Evolutionary conservation across 441 rosid genomes (phyloP).

Genomic region (Adansonia madagascariensis): DNA sequence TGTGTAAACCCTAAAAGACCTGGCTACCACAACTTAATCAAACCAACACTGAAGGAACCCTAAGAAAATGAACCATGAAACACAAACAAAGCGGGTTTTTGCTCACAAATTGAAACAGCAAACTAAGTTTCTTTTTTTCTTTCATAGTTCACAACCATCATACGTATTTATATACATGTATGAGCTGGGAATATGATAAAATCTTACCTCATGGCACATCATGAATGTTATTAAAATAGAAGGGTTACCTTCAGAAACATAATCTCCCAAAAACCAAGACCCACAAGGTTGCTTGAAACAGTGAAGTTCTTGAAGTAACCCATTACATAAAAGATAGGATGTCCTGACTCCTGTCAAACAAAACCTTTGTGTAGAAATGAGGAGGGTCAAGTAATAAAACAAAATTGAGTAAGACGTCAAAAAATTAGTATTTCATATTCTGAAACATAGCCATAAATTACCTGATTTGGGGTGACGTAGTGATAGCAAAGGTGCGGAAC

Average conservation of each 20-base stretch:
- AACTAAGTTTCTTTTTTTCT: background rate
- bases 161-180: background rate
- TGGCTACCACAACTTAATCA: background rate
- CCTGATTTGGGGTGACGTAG: constrained; percentile 92
- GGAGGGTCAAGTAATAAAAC: background rate
- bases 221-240: constrained; percentile 1
- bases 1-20: background rate
- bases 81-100: background rate
- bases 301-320: constrained; percentile 72
- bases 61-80: background rate
- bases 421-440: background rate
- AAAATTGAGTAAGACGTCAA: background rate
- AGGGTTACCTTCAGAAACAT: constrained; percentile 64
- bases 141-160: background rate
- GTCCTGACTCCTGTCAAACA: constrained; percentile 49
- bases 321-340: constrained; percentile 57
- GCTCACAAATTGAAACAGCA: background rate
- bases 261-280: constrained; percentile 90
- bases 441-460: constrained; percentile 25
- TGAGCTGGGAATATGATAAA: background rate
- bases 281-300: constrained; percentile 80
- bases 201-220: background rate
- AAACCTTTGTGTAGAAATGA: background rate
- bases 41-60: background rate
- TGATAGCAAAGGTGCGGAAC: constrained; percentile 49